A percentile compares a stretch with the other conserved stretches of the same genome.
These are phyloP conservation scores for Citrus glauca DNA, from an alignment of 345 rosid species.

Conservation along the genomic window DNA sequence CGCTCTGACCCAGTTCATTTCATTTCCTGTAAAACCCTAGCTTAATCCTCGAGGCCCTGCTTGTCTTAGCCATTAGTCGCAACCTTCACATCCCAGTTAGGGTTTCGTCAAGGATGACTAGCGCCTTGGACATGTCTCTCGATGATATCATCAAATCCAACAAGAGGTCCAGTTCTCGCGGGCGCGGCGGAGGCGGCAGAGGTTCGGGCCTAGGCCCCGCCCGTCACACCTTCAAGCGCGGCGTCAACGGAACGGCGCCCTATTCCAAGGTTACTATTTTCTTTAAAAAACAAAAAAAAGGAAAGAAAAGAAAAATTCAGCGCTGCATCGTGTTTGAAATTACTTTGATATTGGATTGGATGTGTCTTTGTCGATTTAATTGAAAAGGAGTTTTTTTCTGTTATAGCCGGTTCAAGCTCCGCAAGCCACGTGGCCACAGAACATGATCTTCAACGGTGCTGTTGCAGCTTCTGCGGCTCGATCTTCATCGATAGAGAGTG, in stretches of 20 bases:
- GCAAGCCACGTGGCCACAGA: conserved; percentile 50
- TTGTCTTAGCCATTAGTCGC: conserved; percentile 5
- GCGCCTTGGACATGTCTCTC: conserved; percentile 62
- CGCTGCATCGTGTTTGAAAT: background rate
- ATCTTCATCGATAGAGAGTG: conserved; percentile 48
- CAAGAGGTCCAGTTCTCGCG: conserved; percentile 32
- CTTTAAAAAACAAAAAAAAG: background rate
- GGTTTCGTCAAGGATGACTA: conserved; percentile 41
- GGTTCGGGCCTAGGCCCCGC: conserved; percentile 39
- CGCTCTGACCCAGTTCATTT: no score
- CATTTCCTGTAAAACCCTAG: background rate
- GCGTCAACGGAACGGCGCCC: conserved; percentile 39
- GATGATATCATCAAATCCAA: conserved; percentile 62
- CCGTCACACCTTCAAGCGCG: conserved; percentile 45
- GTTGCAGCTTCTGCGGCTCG: conserved; percentile 30
- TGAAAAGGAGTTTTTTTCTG: background rate
- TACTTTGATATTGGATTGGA: background rate
- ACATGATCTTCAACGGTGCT: conserved; percentile 44
- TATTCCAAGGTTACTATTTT: conserved; percentile 43
- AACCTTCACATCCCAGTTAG: background rate
- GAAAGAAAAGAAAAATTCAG: background rate
- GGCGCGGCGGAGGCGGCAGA: conserved; percentile 31
- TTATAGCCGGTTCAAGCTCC: conserved; percentile 46
- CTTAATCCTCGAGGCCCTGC: background rate
- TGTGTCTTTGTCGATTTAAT: background rate